Base-by-base conservation (phyloP, 2,329 filamentous ascomycete genomes). In the Dendryphion nanum region DNA sequence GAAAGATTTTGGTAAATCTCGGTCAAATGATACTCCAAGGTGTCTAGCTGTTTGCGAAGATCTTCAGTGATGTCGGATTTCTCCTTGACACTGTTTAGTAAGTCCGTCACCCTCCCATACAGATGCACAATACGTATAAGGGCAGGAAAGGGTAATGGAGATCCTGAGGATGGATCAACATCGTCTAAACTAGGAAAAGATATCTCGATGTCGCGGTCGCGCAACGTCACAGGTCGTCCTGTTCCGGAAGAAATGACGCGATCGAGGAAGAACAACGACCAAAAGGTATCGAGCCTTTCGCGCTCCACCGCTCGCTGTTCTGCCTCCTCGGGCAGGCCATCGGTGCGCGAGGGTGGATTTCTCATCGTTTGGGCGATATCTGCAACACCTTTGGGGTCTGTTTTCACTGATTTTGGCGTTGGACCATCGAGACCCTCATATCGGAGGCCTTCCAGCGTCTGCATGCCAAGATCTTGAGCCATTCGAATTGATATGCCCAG, bases 261-360 rank as follows among this genome's bases (percentile, higher is more conserved):
- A 55, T 95, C 89, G 1, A 95, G 76, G 48, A 94, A 84, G 62
- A 94, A 94, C 8, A 95, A 85, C 4, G 87, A 83, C 89, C 89
- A 95, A 50, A 95, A 89, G 0, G 89, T 91, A 53, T 95, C 87
- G 30, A 89, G 82, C 13, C 87, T 79, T 57, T 94, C 89, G 46
- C 89, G 81, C 52, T 94, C 88, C 3, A 86, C 78, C 53, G 79
- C 83, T 47, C 70, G 76, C 62, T 77, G 79, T 54, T 83, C 81
- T 65, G 71, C 40, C 61, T 76, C 43, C 66, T 66, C 51, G 23
- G 51, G 51, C 23, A 55, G 42, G 16, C 32, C 37, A 17, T 39
- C 61, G 15, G 31, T 35, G 32, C 42, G 24, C 19, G 15, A 67
- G 66, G 47, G 74, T 73, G 67, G 71, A 71, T 2, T 72, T 68